A percentile compares a stretch with the other conserved stretches of the same genome.
These are phyloP conservation scores for Maudiozyma turicensis DNA, from an alignment of 805 yeast species.

Conservation along the genomic window DNA sequence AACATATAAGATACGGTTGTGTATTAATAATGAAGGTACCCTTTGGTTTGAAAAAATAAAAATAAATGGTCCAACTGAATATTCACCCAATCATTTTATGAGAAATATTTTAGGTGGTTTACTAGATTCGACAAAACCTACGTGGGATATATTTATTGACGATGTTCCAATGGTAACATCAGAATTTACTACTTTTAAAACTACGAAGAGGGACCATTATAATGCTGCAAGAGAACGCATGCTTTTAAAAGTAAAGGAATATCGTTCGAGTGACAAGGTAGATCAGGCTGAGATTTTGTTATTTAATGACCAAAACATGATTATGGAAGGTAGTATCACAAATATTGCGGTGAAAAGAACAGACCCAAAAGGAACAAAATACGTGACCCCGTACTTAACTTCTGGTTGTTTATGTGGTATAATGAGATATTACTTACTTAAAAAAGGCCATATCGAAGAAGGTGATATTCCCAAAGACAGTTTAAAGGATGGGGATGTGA, in stretches of 20 bases:
- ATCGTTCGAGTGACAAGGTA: constrained; percentile 18
- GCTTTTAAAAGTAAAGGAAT: constrained; percentile 24
- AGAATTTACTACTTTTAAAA: constrained; percentile 67
- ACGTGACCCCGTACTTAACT: constrained; percentile 75
- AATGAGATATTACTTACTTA: constrained; percentile 53
- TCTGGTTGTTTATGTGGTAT: constrained; percentile 85
- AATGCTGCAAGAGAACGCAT: constrained; percentile 47
- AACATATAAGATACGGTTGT: too few species aligned
- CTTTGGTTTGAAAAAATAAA: too few species aligned
- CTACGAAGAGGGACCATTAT: constrained; percentile 63
- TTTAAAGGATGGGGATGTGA: constrained; percentile 55
- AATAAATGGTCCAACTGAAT: too few species aligned
- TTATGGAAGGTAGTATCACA: constrained; percentile 78
- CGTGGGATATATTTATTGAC: too few species aligned
- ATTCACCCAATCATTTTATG: too few species aligned
- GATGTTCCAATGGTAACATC: too few species aligned
- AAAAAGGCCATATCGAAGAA: constrained; percentile 45
- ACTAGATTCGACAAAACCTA: too few species aligned
- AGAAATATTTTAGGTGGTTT: too few species aligned
- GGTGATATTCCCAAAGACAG: constrained; percentile 34
- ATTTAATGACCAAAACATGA: constrained; percentile 45
- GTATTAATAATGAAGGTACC: too few species aligned
- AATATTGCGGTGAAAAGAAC: constrained; percentile 48
- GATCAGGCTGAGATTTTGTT: constrained; percentile 55
- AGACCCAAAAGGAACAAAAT: constrained; percentile 25